Percentiles rank a stretch among this genome's conserved stretches.
Conservation (phyloP, 306 rosid species). For the Citrullus mucosospermus region DNA sequence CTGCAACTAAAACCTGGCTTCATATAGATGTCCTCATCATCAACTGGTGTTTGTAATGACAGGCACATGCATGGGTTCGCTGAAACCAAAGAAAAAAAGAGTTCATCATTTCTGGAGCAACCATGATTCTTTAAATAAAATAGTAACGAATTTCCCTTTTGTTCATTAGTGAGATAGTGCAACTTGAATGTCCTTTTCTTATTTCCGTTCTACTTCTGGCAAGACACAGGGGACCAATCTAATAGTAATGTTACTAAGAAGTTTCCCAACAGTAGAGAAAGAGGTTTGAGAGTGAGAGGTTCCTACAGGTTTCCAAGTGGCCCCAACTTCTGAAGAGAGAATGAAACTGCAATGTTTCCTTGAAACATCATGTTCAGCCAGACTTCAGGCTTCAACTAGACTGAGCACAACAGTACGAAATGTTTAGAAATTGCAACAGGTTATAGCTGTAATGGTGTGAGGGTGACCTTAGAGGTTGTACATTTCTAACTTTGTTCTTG, state of each 20-base stretch:
- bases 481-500: background rate
- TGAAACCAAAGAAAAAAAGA: conserved; percentile 21
- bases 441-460: background rate
- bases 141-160: conserved; percentile 1
- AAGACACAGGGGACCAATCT: background rate
- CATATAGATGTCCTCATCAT: conserved; percentile 34
- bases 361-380: background rate
- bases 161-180: background rate
- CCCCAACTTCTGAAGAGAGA: conserved; percentile 1
- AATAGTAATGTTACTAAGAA: background rate
- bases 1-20: conserved; percentile 30
- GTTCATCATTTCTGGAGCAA: background rate
- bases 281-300: conserved; percentile 3
- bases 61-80: conserved; percentile 56
- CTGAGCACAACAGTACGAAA: background rate
- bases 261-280: background rate
- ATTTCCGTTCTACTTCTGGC: background rate
- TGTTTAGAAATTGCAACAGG: background rate
- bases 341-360: background rate
- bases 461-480: background rate
- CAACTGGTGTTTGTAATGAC: conserved; percentile 38
- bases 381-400: background rate
- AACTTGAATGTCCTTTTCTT: conserved; percentile 1
- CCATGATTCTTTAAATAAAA: background rate
- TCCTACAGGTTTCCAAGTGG: background rate